Evolutionary conservation across 441 rosid species (phyloP), one percentile per base, ranked within the genome.

Genomic region (Populus hybrid): DNA sequence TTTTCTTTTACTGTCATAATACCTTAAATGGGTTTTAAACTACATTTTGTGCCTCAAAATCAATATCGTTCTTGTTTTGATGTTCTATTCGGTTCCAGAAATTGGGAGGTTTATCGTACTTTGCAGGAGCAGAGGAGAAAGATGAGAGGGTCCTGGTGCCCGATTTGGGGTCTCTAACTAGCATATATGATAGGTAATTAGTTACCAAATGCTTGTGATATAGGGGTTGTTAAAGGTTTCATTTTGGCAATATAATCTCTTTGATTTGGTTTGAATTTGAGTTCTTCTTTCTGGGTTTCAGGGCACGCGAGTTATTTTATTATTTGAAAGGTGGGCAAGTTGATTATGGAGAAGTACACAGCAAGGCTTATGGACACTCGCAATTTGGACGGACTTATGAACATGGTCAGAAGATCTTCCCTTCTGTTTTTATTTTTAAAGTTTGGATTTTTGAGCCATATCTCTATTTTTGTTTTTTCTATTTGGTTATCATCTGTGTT

Each of bases 101-200:
- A 82, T 80, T 96, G 86, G 99, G 98, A 75, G 97, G 97, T 57
- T 86, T 94, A 67, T 94, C 99, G 4, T 96, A 96, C 82, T 96
- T 96, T 86, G 97, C 90, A 4, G 98, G 99, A 74, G 99, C 98
- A 24, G 99, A 96, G 88, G 92, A 91, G 90, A 96, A 93, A 84
- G 93, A 92, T 80, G 97, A 90, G 83, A 93, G 91, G 83, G 97
- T 93, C 87, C 88, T 94, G 70, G 98, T 96, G 80, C 99, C 98
- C 67, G 98, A 96, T 89, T 85, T 95, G 88, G 99, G 99, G 40
- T 96, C 99, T 42, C 86, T 96, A 67, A 93, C 98, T 14, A 96
- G 98, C 86, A 74, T 91, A 72, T 86, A 95, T 74, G 99, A 95
- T 79, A 91, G 98, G 97, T 94, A 61, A 65, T 74, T 85, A 57